These are phyloP conservation scores for Coemansia sp. DNA, from an alignment of 192 early-diverging fungal species.

Conservation along the genomic window DNA sequence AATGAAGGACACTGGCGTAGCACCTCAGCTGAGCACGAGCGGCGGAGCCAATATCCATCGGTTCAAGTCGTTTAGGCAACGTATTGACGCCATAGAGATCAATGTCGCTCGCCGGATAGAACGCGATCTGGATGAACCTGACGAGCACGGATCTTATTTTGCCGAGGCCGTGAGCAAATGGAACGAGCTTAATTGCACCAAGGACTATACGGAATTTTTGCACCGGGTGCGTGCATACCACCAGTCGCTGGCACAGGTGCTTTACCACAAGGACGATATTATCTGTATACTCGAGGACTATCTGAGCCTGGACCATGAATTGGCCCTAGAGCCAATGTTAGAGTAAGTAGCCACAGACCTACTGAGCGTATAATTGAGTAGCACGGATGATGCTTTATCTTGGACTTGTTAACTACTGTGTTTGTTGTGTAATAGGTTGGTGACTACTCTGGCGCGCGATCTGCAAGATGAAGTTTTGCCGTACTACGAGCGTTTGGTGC, in stretches of 20 bases:
- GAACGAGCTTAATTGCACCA: slow-evolving; percentile 91
- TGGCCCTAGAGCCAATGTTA: slow-evolving; percentile 82
- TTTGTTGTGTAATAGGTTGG: slow-evolving; percentile 57
- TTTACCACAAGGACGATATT: slow-evolving; percentile 89
- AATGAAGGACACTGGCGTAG: slow-evolving; percentile 42
- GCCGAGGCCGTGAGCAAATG: slow-evolving; percentile 79
- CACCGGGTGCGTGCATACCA: slow-evolving; percentile 66
- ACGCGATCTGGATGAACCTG: slow-evolving; percentile 62
- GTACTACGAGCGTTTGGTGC: slow-evolving; percentile 72
- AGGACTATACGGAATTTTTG: slow-evolving; percentile 74
- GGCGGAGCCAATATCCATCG: slow-evolving; percentile 52
- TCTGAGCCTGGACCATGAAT: slow-evolving; percentile 63
- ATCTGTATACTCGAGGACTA: slow-evolving; percentile 68
- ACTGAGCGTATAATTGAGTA: neutral
- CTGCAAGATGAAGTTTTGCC: slow-evolving; percentile 90
- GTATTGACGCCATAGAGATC: slow-evolving; percentile 83
- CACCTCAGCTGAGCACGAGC: slow-evolving; percentile 46
- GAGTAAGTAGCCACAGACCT: slow-evolving; percentile 62
- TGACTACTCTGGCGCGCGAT: slow-evolving; percentile 84
- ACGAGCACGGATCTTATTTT: slow-evolving; percentile 79
- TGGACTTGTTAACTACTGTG: neutral
- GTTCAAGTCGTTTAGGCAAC: slow-evolving; percentile 56
- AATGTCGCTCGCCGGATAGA: slow-evolving; percentile 71
- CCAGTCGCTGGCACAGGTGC: slow-evolving; percentile 82
- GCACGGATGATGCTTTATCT: neutral